These are phyloP conservation scores for Bidens hawaiensis DNA, from an alignment of 140 eudicot species.

Conservation along the genomic window DNA sequence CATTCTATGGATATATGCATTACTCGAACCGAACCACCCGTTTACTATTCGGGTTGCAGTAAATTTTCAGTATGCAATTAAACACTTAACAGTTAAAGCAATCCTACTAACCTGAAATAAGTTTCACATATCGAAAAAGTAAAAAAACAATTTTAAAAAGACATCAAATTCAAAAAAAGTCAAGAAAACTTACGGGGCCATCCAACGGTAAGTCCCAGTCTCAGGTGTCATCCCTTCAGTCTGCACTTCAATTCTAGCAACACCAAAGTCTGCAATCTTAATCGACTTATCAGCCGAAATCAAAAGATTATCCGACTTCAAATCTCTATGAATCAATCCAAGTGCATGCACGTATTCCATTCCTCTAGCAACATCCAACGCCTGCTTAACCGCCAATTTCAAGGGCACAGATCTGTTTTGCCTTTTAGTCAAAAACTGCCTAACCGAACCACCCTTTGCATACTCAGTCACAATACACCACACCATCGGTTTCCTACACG, in stretches of 20 bases:
- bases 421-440: conserved; percentile 78
- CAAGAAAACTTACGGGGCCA: conserved; percentile 83
- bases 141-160: not conserved
- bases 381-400: conserved; percentile 91
- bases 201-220: conserved; percentile 98
- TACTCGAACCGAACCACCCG: too few relatives aligned
- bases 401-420: conserved; percentile 77
- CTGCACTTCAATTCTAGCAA: conserved; percentile 95
- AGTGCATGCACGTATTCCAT: conserved; percentile 93
- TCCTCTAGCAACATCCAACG: conserved; percentile 94
- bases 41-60: too few relatives aligned
- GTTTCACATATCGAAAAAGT: not conserved
- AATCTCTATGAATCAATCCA: conserved; percentile 84
- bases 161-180: not conserved
- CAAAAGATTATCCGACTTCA: conserved; percentile 82
- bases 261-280: conserved; percentile 93
- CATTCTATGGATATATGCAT: too few relatives aligned
- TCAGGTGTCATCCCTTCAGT: conserved; percentile 99
- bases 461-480: conserved; percentile 95
- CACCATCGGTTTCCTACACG: conserved; percentile 91
- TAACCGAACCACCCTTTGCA: conserved; percentile 94
- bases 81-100: not conserved
- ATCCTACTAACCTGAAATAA: not conserved
- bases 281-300: conserved; percentile 85
- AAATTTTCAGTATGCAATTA: not conserved